These are phyloP conservation scores for Fusarium sp. DNA, from an alignment of 2,329 filamentous ascomycete genomes.

Conservation along the genomic window DNA sequence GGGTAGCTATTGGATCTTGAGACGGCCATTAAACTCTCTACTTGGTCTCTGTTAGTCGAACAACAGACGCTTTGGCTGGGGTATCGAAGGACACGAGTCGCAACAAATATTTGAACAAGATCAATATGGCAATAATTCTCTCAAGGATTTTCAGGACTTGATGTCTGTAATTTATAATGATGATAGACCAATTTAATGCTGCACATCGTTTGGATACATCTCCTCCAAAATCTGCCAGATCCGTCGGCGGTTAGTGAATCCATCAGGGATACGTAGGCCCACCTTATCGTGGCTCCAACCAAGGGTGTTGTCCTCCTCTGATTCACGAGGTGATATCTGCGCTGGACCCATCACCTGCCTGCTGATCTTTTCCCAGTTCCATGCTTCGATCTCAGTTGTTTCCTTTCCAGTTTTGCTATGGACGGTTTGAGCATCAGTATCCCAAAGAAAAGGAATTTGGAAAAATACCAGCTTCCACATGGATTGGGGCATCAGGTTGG, in stretches of 20 bases:
- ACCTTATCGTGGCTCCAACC: background rate
- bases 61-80: too few relatives aligned
- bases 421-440: background rate
- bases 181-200: background rate
- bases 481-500: background rate
- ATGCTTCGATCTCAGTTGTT: background rate
- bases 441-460: slow-evolving; percentile 18
- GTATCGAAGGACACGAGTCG: too few relatives aligned
- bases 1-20: background rate
- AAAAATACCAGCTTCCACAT: slow-evolving; percentile 9
- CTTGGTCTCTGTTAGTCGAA: too few relatives aligned
- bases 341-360: slow-evolving; percentile 1
- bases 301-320: background rate
- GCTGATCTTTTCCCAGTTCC: slow-evolving; percentile 21
- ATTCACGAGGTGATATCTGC: background rate
- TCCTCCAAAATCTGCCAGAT: slow-evolving; percentile 29
- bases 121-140: too few relatives aligned
- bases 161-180: too few relatives aligned
- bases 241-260: slow-evolving; percentile 7
- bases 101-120: too few relatives aligned
- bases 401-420: background rate
- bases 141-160: too few relatives aligned
- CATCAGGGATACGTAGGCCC: background rate
- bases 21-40: too few relatives aligned
- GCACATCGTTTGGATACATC: slow-evolving; percentile 3